Evolutionary conservation across 306 rosid species (phyloP).

Genomic region (Herpetospermum pedunculosum): DNA sequence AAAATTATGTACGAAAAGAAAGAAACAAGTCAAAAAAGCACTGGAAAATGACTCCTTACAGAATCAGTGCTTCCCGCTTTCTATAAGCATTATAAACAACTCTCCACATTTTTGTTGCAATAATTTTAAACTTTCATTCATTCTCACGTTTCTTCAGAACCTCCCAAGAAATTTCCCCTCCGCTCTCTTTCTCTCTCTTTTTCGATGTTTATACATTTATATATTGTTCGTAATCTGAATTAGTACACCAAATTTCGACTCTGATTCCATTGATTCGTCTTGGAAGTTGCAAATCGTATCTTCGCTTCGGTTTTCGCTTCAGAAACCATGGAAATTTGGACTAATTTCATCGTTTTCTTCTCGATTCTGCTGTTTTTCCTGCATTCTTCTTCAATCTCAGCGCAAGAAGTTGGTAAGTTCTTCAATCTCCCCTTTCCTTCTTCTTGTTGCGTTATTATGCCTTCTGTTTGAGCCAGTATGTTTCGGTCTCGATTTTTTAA

Average conservation of each 20-base stretch:
- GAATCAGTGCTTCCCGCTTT: background rate
- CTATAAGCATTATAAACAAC: background rate
- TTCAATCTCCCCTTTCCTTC: background rate
- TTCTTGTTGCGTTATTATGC: background rate
- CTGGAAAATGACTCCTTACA: background rate
- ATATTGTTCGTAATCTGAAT: background rate
- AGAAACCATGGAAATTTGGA: background rate
- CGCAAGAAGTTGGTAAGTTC: slow-evolving; percentile 5
- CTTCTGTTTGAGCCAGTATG: background rate
- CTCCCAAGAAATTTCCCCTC: background rate
- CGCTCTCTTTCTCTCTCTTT: background rate
- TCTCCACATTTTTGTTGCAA: background rate
- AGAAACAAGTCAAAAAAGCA: background rate
- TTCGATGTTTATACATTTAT: background rate
- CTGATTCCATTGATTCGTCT: background rate
- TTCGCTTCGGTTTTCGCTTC: background rate
- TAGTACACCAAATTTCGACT: background rate
- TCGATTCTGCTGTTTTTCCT: background rate
- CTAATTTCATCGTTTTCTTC: background rate
- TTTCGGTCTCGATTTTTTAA: background rate
- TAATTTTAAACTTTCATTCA: background rate
- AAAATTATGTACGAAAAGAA: background rate
- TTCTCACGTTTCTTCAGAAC: background rate
- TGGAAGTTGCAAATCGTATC: background rate
- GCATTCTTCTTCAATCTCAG: background rate